Evolutionary conservation across 2,329 filamentous ascomycete genomes (phyloP), one percentile per base, ranked within the genome.

Genomic region (Coniochaeta sp.): DNA sequence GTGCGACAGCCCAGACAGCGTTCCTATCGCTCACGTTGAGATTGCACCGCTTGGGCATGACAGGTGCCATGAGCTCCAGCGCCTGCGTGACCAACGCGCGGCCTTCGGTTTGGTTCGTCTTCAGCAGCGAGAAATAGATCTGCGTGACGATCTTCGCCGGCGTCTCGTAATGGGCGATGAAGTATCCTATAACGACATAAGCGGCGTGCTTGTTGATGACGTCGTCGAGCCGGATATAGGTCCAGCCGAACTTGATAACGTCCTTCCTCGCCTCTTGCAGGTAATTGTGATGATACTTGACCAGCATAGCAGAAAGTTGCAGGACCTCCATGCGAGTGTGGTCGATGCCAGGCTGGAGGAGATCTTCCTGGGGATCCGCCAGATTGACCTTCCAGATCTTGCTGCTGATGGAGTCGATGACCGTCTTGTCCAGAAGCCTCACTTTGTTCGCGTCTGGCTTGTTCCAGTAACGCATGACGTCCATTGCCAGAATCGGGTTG

Each of bases 211-310:
- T 99, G 79, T 98, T 99, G 78, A 99, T 96, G 60, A 96, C 90
- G 73, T 99, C 95, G 70, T 99, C 96, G n/a, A 99, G 83, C 26
- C 91, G 87, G 68, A 99, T 99, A 71, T 96, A 98, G 19, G 93
- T 96, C 95, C 95, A 99, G 3, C 92, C 93, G 74, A 98, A 99
- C 75, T 97, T 98, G 70, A 99, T 99, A 63, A 99, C 93, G 65
- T 99, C 95, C 74, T 99, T 99, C 40, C 96, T 87, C 2, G 91
- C 88, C 68, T 98, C 95, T 66, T 96, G 90, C 1, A 99, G 83
- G 59, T 92, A 89, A 34, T 85, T 84, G 68, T 93, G 87, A 69
- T 99, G 91, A 69, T 98, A 96, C 71, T 99, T 99, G 74, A 99
- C 89, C 42, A 99, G 80, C 78, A 99, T 87, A 0, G 95, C 93